Percentiles rank a stretch among this genome's conserved stretches.
Evolutionary conservation across 2,329 filamentous ascomycete genomes (phyloP).

Genomic region (Exophiala dermatitidis): DNA sequence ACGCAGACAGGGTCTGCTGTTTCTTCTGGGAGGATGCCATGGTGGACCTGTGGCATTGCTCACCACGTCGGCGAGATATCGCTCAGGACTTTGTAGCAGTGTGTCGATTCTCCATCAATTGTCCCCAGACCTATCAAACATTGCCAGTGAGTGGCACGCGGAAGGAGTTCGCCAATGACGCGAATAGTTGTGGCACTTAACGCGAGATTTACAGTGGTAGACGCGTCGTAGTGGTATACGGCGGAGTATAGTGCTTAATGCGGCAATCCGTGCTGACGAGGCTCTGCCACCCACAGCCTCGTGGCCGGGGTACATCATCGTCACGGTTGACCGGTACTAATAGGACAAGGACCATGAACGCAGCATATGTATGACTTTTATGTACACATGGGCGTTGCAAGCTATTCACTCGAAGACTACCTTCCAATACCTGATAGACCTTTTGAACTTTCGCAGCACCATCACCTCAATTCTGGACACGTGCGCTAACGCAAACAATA

Average conservation of each 20-base stretch:
- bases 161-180: neutral
- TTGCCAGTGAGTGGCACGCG: neutral
- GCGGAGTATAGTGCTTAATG: neutral
- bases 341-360: no score
- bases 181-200: neutral
- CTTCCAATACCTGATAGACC: constrained; percentile 6
- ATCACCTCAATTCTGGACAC: constrained; percentile 12
- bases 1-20: constrained; percentile 36
- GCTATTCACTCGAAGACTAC: constrained; percentile 9
- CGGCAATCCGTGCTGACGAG: neutral
- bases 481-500: constrained; percentile 14
- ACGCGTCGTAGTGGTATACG: neutral
- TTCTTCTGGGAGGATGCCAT: constrained; percentile 38
- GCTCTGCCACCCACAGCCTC: neutral
- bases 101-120: neutral
- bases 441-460: constrained; percentile 8
- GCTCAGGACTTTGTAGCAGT: neutral
- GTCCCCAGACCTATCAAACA: no score
- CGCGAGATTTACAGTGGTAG: neutral
- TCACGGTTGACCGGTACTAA: no score
- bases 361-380: neutral
- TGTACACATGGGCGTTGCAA: neutral
- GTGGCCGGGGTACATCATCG: no score
- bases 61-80: neutral
- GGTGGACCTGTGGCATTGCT: no score